phyloP scores from a whole-genome alignment of 257 asterid species.

The Cinchona pubescens region DNA sequence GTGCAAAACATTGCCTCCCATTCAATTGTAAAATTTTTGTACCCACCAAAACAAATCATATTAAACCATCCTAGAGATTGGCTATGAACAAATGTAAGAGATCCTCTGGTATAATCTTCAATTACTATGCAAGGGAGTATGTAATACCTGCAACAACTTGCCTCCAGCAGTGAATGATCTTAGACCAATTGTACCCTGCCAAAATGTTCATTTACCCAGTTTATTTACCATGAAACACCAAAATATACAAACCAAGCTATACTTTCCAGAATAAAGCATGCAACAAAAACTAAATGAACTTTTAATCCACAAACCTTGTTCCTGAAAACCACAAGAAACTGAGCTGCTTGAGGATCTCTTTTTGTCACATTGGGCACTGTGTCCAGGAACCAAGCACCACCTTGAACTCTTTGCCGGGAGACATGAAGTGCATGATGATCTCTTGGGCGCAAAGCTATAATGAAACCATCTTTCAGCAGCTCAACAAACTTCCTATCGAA shows the following conservation, averaged over 20 bases:
- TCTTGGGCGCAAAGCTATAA: slow-evolving; percentile 78
- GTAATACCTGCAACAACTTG: slow-evolving; percentile 80
- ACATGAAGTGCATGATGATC: slow-evolving; percentile 75
- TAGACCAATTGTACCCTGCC: slow-evolving; percentile 90
- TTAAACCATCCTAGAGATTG: not conserved
- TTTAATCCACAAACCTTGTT: slow-evolving; percentile 63
- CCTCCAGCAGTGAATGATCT: slow-evolving; percentile 99
- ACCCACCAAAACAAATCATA: not conserved
- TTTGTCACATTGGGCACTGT: slow-evolving; percentile 72
- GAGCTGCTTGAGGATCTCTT: slow-evolving; percentile 95
- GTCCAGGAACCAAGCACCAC: slow-evolving; percentile 99
- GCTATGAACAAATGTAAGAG: not conserved
- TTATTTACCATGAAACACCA: not conserved
- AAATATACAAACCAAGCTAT: not conserved
- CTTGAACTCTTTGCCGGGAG: slow-evolving; percentile 87
- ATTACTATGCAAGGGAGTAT: no score
- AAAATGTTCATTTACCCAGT: slow-evolving; percentile 9
- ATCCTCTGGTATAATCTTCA: not conserved
- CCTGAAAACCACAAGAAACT: slow-evolving; percentile 80
- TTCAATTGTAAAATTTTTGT: not conserved
- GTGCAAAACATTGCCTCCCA: not conserved
- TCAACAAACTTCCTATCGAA: slow-evolving; percentile 55
- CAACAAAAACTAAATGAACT: not conserved
- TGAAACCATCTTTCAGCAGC: slow-evolving; percentile 78
- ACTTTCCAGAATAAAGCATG: not conserved